Percentiles rank a stretch among this genome's conserved stretches.
phyloP scores from a whole-genome alignment of 2,329 filamentous ascomycete genomes.

The Grosmannia penicillata region DNA sequence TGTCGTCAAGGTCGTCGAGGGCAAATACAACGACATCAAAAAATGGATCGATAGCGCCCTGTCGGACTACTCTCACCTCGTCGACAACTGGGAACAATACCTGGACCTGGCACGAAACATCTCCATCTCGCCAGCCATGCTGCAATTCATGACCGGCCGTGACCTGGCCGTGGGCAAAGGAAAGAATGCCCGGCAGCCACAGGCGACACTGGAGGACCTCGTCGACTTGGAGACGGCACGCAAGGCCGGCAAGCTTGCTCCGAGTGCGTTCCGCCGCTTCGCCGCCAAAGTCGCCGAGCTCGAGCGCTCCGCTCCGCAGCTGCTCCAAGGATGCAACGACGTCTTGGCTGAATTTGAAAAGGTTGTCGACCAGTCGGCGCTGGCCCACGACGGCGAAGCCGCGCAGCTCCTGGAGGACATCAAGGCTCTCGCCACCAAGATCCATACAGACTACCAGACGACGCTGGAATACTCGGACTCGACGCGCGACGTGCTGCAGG shows the following conservation, averaged over 20 bases:
- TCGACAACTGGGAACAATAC: constrained; percentile 53
- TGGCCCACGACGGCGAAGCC: constrained; percentile 47
- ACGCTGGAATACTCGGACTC: constrained; percentile 54
- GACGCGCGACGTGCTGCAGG: constrained; percentile 42
- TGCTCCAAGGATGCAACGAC: constrained; percentile 46
- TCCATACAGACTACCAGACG: constrained; percentile 72
- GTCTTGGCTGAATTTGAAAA: constrained; percentile 50
- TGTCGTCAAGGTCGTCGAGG: constrained; percentile 56
- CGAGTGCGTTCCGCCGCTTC: constrained; percentile 43
- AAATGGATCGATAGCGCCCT: constrained; percentile 55
- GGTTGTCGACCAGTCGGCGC: constrained; percentile 35
- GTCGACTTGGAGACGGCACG: constrained; percentile 60
- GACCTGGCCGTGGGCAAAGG: constrained; percentile 23
- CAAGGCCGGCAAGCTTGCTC: constrained; percentile 53
- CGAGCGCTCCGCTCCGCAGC: constrained; percentile 41
- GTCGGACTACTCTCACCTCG: constrained; percentile 50
- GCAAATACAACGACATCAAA: constrained; percentile 55
- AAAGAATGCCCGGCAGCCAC: constrained; percentile 22
- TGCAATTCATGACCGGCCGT: constrained; percentile 45
- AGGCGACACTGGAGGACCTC: constrained; percentile 56
- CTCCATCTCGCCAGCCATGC: constrained; percentile 50
- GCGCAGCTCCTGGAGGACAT: constrained; percentile 67
- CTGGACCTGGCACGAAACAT: constrained; percentile 49
- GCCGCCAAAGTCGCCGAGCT: constrained; percentile 43
- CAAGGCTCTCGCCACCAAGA: constrained; percentile 70